Base-by-base conservation (phyloP, 345 rosid genomes). In the Lepidium africanum region DNA sequence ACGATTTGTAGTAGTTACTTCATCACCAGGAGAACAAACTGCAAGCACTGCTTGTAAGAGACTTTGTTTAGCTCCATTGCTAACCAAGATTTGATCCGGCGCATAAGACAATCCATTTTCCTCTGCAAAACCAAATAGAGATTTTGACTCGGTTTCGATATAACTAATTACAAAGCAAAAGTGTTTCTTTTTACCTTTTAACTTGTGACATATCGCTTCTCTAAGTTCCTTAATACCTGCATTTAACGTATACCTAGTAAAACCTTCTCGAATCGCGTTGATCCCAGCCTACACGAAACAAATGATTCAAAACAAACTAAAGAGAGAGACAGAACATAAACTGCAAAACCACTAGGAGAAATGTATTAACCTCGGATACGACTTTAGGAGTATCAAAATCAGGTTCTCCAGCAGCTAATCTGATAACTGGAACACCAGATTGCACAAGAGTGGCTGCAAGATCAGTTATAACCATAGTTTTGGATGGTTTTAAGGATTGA, bases 361-460 rank as follows among this genome's bases (percentile, higher is more conserved):
- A 50, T 50, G 45, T 16, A 30, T 7, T 2, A 46, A 91, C 99
- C 90, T 91, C 96, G 5, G 93, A 80, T 69, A 94, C 83, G 42
- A 68, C 49, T 64, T 80, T 59, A 30, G 99, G 97, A 1, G 99
- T 94, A 59, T 91, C 96, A 48, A 91, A 94, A 84, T 94, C 99
- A 7, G 99, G 97, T 64, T 94, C 99, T 51, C 99, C 99, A 27
- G 97, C 99, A 58, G 99, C 99, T 80, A 94, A 80, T 10, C 91
- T 80, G 65, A 94, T 86, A 42, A 94, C 85, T 3, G 97, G 96
- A 14, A 89, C 81, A 55, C 99, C 99, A 14, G 97, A 88, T 76
- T 87, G 88, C 7, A 61, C 83, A 77, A 94, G 97, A 48, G 97
- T 92, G n/a, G 92, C 80, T 3, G 97, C 96, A 59, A 87, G 96